Evolutionary conservation across 192 early-diverging fungal species (phyloP).

Genomic region (Cetraspora pellucida): DNA sequence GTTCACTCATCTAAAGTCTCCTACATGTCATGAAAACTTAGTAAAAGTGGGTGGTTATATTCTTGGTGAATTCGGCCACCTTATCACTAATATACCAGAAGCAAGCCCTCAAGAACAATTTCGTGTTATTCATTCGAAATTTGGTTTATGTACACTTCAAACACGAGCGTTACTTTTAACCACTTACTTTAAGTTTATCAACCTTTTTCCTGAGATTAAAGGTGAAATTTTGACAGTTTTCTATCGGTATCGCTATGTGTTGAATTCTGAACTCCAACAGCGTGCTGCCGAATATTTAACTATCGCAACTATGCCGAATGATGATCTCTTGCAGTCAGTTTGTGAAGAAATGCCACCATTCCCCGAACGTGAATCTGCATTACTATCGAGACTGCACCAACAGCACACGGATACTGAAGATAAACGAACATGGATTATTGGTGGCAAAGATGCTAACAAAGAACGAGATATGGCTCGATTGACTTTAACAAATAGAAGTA

Average conservation of each 20-base stretch:
- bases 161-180: constrained; percentile 88
- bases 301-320: constrained; percentile 78
- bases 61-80: constrained; percentile 96
- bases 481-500: constrained; percentile 39
- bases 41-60: constrained; percentile 96
- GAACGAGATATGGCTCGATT: constrained; percentile 50
- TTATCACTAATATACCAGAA: constrained; percentile 87
- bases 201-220: constrained; percentile 98
- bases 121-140: constrained; percentile 90
- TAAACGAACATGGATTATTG: constrained; percentile 92
- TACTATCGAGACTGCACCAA: constrained; percentile 81
- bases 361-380: constrained; percentile 89
- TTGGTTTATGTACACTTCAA: constrained; percentile 72
- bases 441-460: constrained; percentile 81
- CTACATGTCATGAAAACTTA: constrained; percentile 93
- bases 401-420: constrained; percentile 92
- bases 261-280: constrained; percentile 97
- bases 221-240: constrained; percentile 84
- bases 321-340: constrained; percentile 86
- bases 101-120: constrained; percentile 93
- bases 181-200: constrained; percentile 94
- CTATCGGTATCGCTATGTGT: constrained; percentile 80
- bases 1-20: constrained; percentile 79
- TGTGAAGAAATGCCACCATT: constrained; percentile 99
- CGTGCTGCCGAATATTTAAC: constrained; percentile 95